Conservation (phyloP, 768 basidiomycete species). For the Cystofilobasidium ferigula region DNA sequence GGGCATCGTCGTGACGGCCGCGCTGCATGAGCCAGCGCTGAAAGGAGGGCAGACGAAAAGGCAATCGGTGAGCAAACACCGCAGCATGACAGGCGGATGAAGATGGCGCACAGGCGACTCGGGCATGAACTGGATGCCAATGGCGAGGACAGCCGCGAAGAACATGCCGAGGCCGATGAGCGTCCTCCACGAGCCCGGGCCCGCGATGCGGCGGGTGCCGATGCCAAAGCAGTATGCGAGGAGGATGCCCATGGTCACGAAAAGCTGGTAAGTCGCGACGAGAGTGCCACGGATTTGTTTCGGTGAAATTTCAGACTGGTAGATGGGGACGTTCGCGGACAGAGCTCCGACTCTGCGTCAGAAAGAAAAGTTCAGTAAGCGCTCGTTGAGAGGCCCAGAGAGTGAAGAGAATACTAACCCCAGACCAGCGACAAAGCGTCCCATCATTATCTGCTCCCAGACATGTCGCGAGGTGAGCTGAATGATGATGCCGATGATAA, state of each 20-base stretch:
- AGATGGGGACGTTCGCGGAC: conserved; percentile 56
- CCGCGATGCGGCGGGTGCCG: conserved; percentile 10
- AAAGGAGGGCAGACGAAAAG: too few relatives aligned
- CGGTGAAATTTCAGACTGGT: conserved; percentile 40
- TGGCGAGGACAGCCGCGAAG: background rate
- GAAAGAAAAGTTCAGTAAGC: too few relatives aligned
- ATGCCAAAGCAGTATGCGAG: conserved; percentile 9
- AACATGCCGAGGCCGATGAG: conserved; percentile 35
- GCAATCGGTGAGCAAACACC: too few relatives aligned
- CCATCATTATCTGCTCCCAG: conserved; percentile 41
- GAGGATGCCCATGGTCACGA: conserved; percentile 10
- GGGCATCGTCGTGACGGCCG: conserved; percentile 46
- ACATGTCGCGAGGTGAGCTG: too few relatives aligned
- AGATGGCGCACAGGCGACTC: conserved; percentile 47
- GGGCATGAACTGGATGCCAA: conserved; percentile 47
- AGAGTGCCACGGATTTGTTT: conserved; percentile 57
- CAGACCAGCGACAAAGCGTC: too few relatives aligned
- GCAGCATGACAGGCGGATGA: too few relatives aligned
- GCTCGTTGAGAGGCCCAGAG: too few relatives aligned
- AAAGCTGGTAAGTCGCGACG: conserved; percentile 13
- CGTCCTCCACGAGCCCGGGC: conserved; percentile 45
- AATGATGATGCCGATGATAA: too few relatives aligned
- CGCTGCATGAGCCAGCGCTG: conserved; percentile 49
- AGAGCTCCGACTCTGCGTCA: conserved; percentile 59
- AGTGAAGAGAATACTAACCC: too few relatives aligned